Evolutionary conservation across 192 early-diverging fungal genomes (phyloP), one percentile per base, ranked within the genome.

Genomic region (Podochytrium sp.): DNA sequence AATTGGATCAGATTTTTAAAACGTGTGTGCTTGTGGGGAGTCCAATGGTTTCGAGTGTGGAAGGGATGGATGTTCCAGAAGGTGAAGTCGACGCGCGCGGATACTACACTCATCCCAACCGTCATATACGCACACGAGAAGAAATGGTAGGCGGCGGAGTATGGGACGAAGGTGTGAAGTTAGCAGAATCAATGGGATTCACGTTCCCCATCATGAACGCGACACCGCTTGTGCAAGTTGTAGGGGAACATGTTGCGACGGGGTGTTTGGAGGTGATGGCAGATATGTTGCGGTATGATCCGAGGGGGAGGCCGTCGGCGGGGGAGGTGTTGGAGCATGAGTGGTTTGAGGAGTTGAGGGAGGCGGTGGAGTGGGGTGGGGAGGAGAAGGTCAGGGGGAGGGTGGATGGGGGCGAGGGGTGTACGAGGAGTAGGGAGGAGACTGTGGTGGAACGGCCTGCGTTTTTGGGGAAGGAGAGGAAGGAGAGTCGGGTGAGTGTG

Each of bases 1-100:
- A 95, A 81, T 81, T 96, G 29, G 94, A 96, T 78, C 92, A 96
- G 76, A 73, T 95, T 20, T 86, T 78, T 39, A 82, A 91, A 47
- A 95, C 94, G 37, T 92, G 90, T 50, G 76, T 84, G 39, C 76
- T 93, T 1, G 78, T 94, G 16, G 94, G 94, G 20, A 85, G 77
- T 42, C 93, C 93, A 6, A 16, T 53, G 2, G 32, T 3, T 41
- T 6, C n/a, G 5, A 35, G 55, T 39, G 30, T 37, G 37, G 43
- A 29, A 7, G 0, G 16, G 41, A 29, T 49, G 1, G 49, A 10
- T 29, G 41, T 49, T 6, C 40, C 39, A 23, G 64, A 65, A 29
- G n/a, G n/a, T n/a, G 59, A 61, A 18, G 35, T 61, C 38, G 59
- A 61, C 16, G 29, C 41, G 14, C 25, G 43, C 18, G 52, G 40